Evolutionary conservation across 495 filamentous ascomycete genomes (phyloP).

Genomic region (Penicillium silybi): DNA sequence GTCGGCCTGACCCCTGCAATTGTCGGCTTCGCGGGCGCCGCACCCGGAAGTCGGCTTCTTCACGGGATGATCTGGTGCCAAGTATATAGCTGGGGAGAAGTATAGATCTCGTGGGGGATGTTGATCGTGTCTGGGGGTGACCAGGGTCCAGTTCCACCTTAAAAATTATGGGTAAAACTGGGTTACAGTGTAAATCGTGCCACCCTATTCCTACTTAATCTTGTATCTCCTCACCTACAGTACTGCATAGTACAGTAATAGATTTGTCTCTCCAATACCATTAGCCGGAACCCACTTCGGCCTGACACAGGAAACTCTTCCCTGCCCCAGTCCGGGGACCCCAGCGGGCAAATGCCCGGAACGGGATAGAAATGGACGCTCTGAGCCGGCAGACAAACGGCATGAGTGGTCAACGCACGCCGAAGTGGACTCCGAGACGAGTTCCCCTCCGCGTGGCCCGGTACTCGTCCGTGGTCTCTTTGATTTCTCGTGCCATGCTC

Average conservation of each 20-base stretch:
- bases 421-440: constrained; percentile 15
- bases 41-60: not conserved
- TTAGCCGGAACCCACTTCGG: constrained; percentile 8
- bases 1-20: constrained; percentile 1
- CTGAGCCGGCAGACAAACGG: not conserved
- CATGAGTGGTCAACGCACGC: constrained; percentile 14
- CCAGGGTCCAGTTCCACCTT: not conserved
- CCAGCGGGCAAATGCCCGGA: constrained; percentile 22
- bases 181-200: not conserved
- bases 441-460: not conserved
- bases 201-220: not conserved
- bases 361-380: constrained; percentile 9
- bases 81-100: not conserved
- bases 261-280: not conserved
- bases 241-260: too few species aligned
- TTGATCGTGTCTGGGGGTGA: too few species aligned
- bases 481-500: not conserved
- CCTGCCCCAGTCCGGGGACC: constrained; percentile 21
- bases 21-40: not conserved
- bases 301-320: constrained; percentile 2
- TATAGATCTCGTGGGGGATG: not conserved
- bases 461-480: not conserved
- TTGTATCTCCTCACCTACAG: too few species aligned
- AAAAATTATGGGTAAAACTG: not conserved
- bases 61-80: not conserved